These are phyloP conservation scores for Alternaria consortialis DNA, from an alignment of 2,329 filamentous ascomycete genomes.

Conservation along the genomic window DNA sequence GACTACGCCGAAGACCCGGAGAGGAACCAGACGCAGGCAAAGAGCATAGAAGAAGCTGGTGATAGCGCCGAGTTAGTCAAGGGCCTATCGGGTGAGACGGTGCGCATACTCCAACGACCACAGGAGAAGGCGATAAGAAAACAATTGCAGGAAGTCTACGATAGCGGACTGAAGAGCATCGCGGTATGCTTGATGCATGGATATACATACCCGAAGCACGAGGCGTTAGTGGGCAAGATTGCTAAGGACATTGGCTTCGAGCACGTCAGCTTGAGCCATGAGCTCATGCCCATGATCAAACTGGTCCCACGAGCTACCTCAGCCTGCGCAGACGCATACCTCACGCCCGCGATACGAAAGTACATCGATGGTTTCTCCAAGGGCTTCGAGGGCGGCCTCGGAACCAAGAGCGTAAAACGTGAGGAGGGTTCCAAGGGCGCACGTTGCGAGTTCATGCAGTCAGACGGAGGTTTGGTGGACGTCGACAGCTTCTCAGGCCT, in stretches of 20 bases:
- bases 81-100: slow-evolving; percentile 77
- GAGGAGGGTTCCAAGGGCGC: slow-evolving; percentile 72
- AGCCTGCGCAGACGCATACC: slow-evolving; percentile 80
- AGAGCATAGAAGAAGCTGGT: slow-evolving; percentile 58
- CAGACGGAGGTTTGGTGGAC: slow-evolving; percentile 75
- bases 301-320: slow-evolving; percentile 78
- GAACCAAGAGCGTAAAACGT: slow-evolving; percentile 75
- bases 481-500: slow-evolving; percentile 85
- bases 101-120: slow-evolving; percentile 73
- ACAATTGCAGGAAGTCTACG: slow-evolving; percentile 72
- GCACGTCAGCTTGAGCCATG: slow-evolving; percentile 82
- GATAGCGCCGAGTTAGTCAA: slow-evolving; percentile 67
- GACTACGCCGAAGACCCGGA: slow-evolving; percentile 90
- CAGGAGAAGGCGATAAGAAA: slow-evolving; percentile 64
- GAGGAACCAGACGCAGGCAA: slow-evolving; percentile 65
- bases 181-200: slow-evolving; percentile 92
- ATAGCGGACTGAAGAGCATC: slow-evolving; percentile 78
- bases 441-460: slow-evolving; percentile 95
- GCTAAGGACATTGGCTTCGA: slow-evolving; percentile 82
- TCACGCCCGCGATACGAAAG: slow-evolving; percentile 80
- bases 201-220: slow-evolving; percentile 89
- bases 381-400: slow-evolving; percentile 83
- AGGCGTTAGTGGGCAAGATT: slow-evolving; percentile 77
- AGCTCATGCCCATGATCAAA: slow-evolving; percentile 90
- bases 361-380: slow-evolving; percentile 80